Percentiles rank a stretch among this genome's conserved stretches.
Conservation (phyloP, 768 basidiomycete genomes). For the Hemileccinum impolitum region DNA sequence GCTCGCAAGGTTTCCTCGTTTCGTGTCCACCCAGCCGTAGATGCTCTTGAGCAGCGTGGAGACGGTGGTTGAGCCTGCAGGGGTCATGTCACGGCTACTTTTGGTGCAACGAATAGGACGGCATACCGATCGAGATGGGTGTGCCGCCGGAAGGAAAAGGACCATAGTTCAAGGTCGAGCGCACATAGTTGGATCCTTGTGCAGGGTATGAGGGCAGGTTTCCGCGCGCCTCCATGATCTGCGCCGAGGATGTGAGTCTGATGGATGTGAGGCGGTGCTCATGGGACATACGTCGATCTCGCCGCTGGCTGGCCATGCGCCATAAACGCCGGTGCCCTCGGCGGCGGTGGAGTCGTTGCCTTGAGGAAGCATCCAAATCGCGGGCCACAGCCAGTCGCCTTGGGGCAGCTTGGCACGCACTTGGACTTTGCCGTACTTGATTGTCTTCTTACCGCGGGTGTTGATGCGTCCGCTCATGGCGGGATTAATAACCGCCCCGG, state of each 20-base stretch:
- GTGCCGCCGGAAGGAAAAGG: slow-evolving; percentile 36
- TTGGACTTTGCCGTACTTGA: slow-evolving; percentile 57
- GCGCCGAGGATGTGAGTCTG: not conserved
- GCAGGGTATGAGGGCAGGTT: slow-evolving; percentile 41
- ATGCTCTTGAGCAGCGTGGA: slow-evolving; percentile 32
- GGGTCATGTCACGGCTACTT: not conserved
- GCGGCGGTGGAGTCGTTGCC: slow-evolving; percentile 18
- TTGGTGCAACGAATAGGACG: not conserved
- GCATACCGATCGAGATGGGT: slow-evolving; percentile 32
- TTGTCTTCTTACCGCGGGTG: slow-evolving; percentile 45
- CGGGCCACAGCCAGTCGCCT: slow-evolving; percentile 42
- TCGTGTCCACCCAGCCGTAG: slow-evolving; percentile 35
- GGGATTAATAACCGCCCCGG: slow-evolving; percentile 44
- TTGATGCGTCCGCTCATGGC: slow-evolving; percentile 52
- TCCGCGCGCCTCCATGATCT: slow-evolving; percentile 55
- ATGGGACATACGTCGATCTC: slow-evolving; percentile 53
- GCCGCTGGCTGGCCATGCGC: slow-evolving; percentile 50
- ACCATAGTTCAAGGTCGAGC: slow-evolving; percentile 69
- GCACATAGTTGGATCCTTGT: slow-evolving; percentile 45
- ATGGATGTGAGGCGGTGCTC: not conserved
- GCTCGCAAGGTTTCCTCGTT: slow-evolving; percentile 44
- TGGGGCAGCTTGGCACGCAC: slow-evolving; percentile 59
- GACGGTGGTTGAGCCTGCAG: slow-evolving; percentile 7
- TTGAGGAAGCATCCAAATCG: slow-evolving; percentile 32
- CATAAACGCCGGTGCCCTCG: slow-evolving; percentile 24